Evolutionary conservation across 495 filamentous ascomycete genomes (phyloP), one percentile per base, ranked within the genome.

Genomic region (Tuber umbilicatum): DNA sequence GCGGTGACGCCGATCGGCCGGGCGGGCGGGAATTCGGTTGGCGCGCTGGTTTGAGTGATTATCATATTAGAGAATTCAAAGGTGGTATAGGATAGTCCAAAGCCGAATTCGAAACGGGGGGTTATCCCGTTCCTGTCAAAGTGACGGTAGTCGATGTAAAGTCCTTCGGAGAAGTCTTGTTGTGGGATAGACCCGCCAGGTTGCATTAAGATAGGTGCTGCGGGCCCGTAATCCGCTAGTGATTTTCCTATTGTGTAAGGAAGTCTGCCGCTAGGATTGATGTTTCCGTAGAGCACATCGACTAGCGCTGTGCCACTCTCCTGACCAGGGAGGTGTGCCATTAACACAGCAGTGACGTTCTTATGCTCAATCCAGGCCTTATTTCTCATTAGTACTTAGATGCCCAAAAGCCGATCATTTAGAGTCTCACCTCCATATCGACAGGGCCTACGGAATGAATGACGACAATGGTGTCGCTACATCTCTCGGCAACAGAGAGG

Each of bases 401-500:
- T 35, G 55, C 55, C 55, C 27, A 35, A 35, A 17, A 64, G 55
- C 55, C 27, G 14, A 6, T 14, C 4, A 64, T 64, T 35, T 17
- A 14, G 55, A 14, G 31, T 35, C 55, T 64, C 35, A 87, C 84
- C 77, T 97, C 95, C 74, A 97, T 81, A 17, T 94, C 83, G 7
- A 97, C 92, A 0, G 95, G 93, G 0, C 95, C 95, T 37, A 97
- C 92, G 3, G 95, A 87, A 82, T 99, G 95, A n/a, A 97, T 85
- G 1, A 97, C 93, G 21, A 97, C 86, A 16, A 92, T 92, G 55
- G 87, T 87, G 27, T 91, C 90, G 42, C 90, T 89, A 79, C 95
- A 99, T 67, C 87, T 85, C 16, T 85, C 82, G 0, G 93, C 91
- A 3, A 97, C 93, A 12, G 87, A 82, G 39, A 89, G 82, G 60